phyloP scores from a whole-genome alignment of 2,329 filamentous ascomycete species.

The Colletotrichum siamense region DNA sequence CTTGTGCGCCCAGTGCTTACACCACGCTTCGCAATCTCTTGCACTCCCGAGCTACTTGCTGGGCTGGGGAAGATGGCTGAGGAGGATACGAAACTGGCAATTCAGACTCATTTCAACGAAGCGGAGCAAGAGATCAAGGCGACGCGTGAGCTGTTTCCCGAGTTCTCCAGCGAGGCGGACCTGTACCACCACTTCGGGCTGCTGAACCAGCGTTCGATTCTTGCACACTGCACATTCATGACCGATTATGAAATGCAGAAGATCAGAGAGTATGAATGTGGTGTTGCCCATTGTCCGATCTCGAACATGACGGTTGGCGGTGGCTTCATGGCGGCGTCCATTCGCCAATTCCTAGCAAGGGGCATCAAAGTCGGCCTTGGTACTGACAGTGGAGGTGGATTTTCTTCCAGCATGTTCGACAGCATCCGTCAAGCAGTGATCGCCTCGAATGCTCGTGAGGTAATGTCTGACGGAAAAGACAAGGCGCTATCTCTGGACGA shows the following conservation, averaged over 20 bases:
- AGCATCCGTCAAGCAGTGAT: constrained; percentile 65
- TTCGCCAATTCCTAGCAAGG: constrained; percentile 60
- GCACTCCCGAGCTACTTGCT: constrained; percentile 56
- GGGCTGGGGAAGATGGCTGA: constrained; percentile 61
- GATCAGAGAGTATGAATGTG: constrained; percentile 54
- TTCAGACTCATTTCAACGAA: constrained; percentile 74
- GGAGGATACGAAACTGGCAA: constrained; percentile 53
- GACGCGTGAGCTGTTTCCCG: constrained; percentile 61
- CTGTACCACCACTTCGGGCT: constrained; percentile 63
- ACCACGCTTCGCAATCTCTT: constrained; percentile 67
- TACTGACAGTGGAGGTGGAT: constrained; percentile 69
- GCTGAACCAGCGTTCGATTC: constrained; percentile 60
- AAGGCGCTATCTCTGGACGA: constrained; percentile 54
- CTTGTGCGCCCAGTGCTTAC: constrained; percentile 59
- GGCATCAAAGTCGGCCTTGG: constrained; percentile 72
- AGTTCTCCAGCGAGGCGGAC: constrained; percentile 61
- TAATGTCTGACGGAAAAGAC: constrained; percentile 42
- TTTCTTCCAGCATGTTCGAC: constrained; percentile 63
- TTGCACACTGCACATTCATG: constrained; percentile 72
- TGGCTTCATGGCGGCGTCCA: constrained; percentile 66
- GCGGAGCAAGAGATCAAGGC: constrained; percentile 63
- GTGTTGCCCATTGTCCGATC: constrained; percentile 69
- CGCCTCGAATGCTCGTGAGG: constrained; percentile 54
- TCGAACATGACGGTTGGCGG: constrained; percentile 68
- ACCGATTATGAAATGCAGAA: constrained; percentile 58